Evolutionary conservation across 768 basidiomycete species (phyloP).

Genomic region (Coprinellus micaceus): DNA sequence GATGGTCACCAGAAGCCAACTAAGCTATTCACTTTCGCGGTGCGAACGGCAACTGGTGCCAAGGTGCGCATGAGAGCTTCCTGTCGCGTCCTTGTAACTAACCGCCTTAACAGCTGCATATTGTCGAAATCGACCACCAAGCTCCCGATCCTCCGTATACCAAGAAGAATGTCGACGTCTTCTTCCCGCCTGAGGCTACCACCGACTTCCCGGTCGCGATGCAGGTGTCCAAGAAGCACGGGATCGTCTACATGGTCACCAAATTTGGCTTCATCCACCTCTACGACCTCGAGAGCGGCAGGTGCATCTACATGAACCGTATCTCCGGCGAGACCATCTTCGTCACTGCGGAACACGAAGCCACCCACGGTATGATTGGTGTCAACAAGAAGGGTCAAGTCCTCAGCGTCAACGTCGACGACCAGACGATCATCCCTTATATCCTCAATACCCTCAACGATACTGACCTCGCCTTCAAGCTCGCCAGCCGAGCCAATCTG

Average conservation of each 20-base stretch:
- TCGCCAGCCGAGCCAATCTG: slow-evolving; percentile 92
- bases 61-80: slow-evolving; percentile 58
- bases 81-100: slow-evolving; percentile 7
- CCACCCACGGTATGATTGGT: slow-evolving; percentile 92
- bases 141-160: slow-evolving; percentile 88
- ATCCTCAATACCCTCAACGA: slow-evolving; percentile 92
- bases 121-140: slow-evolving; percentile 96
- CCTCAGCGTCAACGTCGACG: slow-evolving; percentile 93
- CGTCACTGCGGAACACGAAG: slow-evolving; percentile 95
- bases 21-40: slow-evolving; percentile 93
- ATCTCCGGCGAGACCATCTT: slow-evolving; percentile 99
- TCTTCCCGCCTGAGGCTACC: slow-evolving; percentile 96
- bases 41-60: slow-evolving; percentile 94
- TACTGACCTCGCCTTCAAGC: slow-evolving; percentile 95
- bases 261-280: slow-evolving; percentile 99
- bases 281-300: slow-evolving; percentile 95
- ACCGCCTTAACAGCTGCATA: slow-evolving; percentile 67
- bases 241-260: slow-evolving; percentile 94
- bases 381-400: slow-evolving; percentile 99
- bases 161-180: slow-evolving; percentile 98
- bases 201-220: slow-evolving; percentile 99
- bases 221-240: slow-evolving; percentile 97
- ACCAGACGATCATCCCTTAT: slow-evolving; percentile 93
- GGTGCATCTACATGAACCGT: slow-evolving; percentile 99
- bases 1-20: slow-evolving; percentile 84